phyloP scores from a whole-genome alignment of 2,329 filamentous ascomycete genomes.

The Colletotrichum sp. region DNA sequence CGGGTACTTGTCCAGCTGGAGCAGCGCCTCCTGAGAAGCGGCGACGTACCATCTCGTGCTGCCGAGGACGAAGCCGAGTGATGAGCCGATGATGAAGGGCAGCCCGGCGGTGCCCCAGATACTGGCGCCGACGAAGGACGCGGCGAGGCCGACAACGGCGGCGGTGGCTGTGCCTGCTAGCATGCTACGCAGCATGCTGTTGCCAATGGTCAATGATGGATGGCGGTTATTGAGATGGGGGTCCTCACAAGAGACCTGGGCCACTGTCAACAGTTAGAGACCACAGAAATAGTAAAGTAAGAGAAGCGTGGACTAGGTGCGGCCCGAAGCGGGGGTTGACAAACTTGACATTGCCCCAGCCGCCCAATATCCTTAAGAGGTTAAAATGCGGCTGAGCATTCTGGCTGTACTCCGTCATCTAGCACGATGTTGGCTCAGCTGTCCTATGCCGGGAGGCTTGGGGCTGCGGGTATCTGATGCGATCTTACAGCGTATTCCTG shows the following conservation, averaged over 20 bases:
- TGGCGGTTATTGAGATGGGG: rapidly evolving
- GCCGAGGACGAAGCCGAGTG: conserved; percentile 24
- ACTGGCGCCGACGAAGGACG: conserved; percentile 19
- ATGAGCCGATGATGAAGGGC: conserved; percentile 25
- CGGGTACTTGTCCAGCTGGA: conserved; percentile 25
- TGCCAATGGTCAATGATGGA: rapidly evolving
- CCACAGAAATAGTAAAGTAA: rapidly evolving
- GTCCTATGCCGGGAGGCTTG: not conserved
- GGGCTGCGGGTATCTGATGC: not conserved
- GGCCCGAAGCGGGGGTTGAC: not conserved
- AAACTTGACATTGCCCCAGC: conserved; percentile 24
- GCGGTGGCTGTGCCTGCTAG: conserved; percentile 24
- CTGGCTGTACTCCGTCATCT: not conserved
- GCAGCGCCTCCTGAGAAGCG: conserved; percentile 20
- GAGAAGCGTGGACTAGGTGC: not conserved
- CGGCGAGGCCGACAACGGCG: conserved; percentile 18
- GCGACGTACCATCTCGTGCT: conserved; percentile 23
- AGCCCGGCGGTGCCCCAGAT: conserved; percentile 26
- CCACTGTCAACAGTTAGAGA: not conserved
- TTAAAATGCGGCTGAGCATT: not conserved
- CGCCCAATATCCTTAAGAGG: conserved; percentile 21
- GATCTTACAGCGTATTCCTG: not conserved
- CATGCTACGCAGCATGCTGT: conserved; percentile 28
- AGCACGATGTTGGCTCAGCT: not conserved
- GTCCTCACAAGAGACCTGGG: not conserved